Conservation (phyloP, 352 stramenopile genomes). For the Pythium phragmitis region DNA sequence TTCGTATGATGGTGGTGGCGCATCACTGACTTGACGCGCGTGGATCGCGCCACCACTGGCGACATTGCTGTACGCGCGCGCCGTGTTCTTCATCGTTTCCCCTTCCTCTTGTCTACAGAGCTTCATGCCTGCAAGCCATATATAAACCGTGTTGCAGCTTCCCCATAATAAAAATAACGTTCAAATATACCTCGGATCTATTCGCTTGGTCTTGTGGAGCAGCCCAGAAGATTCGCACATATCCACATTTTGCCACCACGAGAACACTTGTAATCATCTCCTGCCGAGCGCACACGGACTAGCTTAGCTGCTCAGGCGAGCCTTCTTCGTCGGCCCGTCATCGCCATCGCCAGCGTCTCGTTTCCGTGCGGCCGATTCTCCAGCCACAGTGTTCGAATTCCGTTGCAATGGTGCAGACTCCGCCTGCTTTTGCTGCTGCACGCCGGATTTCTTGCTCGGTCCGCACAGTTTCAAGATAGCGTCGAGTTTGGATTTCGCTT, state of each 20-base stretch:
- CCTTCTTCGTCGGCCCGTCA: background rate
- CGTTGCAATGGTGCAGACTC: background rate
- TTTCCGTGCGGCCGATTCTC: background rate
- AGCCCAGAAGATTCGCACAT: too few species aligned
- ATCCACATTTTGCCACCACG: too few species aligned
- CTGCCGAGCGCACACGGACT: background rate
- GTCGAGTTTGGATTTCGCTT: constrained; percentile 30
- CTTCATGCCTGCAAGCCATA: background rate
- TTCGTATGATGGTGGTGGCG: background rate
- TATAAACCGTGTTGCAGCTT: background rate
- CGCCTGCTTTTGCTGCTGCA: background rate
- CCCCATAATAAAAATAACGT: constrained; percentile 20
- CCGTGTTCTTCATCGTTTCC: constrained; percentile 18
- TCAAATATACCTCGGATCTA: background rate
- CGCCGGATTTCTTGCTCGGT: constrained; percentile 10
- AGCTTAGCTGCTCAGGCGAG: background rate
- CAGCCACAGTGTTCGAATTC: background rate
- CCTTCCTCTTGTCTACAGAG: background rate
- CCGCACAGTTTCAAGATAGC: constrained; percentile 30
- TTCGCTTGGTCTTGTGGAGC: constrained; percentile 3
- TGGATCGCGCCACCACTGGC: background rate
- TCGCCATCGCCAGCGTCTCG: background rate
- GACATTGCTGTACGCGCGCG: constrained; percentile 6
- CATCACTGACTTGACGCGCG: background rate
- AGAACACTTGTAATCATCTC: background rate